phyloP scores from a whole-genome alignment of 2,329 filamentous ascomycete genomes.

The Hymenoscyphus scutula region DNA sequence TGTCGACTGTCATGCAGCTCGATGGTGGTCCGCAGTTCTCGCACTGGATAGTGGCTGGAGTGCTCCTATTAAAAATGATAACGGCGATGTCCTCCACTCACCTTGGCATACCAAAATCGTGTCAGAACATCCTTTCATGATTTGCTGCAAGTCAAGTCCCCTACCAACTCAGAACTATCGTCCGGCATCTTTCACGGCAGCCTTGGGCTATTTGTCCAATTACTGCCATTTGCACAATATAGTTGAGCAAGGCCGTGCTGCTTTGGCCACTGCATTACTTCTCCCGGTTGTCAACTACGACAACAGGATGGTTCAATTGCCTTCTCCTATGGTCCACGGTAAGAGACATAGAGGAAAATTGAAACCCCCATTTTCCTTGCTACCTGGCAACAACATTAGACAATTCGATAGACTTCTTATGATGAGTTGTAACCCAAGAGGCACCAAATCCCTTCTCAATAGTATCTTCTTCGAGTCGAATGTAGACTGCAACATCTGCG shows the following conservation, averaged over 20 bases:
- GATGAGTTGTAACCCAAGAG: conserved; percentile 27
- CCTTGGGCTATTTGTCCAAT: conserved; percentile 30
- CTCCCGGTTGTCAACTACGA: conserved; percentile 34
- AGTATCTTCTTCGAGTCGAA: conserved; percentile 27
- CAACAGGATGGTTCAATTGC: conserved; percentile 20
- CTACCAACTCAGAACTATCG: conserved; percentile 15
- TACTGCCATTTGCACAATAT: conserved; percentile 33
- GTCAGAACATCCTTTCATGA: conserved; percentile 23
- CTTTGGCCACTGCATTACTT: conserved; percentile 33
- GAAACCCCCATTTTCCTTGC: not conserved
- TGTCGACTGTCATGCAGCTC: conserved; percentile 29
- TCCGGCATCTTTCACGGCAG: conserved; percentile 27
- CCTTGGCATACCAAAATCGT: conserved; percentile 27
- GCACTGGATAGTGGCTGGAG: conserved; percentile 30
- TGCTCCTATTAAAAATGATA: conserved; percentile 24
- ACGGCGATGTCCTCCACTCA: conserved; percentile 28
- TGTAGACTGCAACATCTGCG: conserved; percentile 26
- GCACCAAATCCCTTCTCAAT: conserved; percentile 25
- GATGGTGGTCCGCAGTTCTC: conserved; percentile 36
- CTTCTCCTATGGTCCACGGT: conserved; percentile 20
- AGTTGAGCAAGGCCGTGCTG: conserved; percentile 30
- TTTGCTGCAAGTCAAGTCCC: conserved; percentile 17
- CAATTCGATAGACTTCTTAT: conserved; percentile 10
- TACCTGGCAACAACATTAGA: too few species aligned
- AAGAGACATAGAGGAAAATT: conserved; percentile 13